phyloP scores from a whole-genome alignment of 208 protist genomes.

The Angomonas deanei region DNA sequence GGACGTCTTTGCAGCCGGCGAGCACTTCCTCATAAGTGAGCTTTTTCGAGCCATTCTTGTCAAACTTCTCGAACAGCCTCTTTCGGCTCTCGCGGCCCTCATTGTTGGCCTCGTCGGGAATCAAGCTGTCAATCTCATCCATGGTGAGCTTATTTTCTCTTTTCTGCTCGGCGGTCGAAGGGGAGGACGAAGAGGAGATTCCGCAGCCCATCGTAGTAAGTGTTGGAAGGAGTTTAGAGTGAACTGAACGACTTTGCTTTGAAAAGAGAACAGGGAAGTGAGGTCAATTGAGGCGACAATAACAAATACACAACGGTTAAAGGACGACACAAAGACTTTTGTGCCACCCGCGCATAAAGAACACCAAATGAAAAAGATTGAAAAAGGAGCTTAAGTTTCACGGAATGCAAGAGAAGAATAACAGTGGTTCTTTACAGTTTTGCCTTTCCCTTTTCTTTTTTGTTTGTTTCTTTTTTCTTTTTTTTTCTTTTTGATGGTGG shows the following conservation, averaged over 20 bases:
- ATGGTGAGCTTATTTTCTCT: slow-evolving; percentile 12
- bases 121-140: slow-evolving; percentile 13
- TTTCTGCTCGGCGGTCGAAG: not conserved
- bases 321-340: too few species aligned
- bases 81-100: slow-evolving; percentile 23
- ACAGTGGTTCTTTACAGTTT: not conserved
- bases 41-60: slow-evolving; percentile 8
- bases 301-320: too few species aligned
- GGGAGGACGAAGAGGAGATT: not conserved
- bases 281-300: slow-evolving; percentile 46
- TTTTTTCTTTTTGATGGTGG: not conserved
- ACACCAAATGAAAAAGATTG: slow-evolving; percentile 14
- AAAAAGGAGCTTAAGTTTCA: slow-evolving; percentile 1
- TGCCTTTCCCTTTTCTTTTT: not conserved
- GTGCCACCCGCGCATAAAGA: too few species aligned
- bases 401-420: not conserved
- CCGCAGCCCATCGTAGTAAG: not conserved
- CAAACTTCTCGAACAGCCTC: slow-evolving; percentile 24
- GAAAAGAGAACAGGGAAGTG: slow-evolving; percentile 12
- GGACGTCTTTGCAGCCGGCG: slow-evolving; percentile 21
- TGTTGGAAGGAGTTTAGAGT: not conserved
- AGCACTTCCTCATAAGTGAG: slow-evolving; percentile 24
- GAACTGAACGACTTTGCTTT: not conserved
- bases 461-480: not conserved
- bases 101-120: slow-evolving; percentile 19